phyloP scores from a whole-genome alignment of 2,329 filamentous ascomycete species.

The Hymenoscyphus fraxineus region DNA sequence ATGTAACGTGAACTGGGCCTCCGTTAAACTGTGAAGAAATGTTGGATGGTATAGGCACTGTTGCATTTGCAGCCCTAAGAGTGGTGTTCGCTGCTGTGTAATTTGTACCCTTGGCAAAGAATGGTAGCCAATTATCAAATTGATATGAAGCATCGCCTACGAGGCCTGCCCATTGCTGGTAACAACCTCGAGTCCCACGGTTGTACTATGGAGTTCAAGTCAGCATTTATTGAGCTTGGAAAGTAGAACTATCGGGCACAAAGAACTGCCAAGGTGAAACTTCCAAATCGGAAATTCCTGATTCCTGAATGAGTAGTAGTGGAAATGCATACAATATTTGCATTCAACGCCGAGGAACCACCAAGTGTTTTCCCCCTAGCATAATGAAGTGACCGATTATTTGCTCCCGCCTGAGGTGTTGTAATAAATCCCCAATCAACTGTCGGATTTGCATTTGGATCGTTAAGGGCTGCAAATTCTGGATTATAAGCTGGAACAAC shows the following conservation, averaged over 20 bases:
- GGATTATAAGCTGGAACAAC: slow-evolving; percentile 4
- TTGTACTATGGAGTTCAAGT: slow-evolving; percentile 36
- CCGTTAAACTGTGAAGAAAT: slow-evolving; percentile 30
- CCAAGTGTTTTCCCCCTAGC: slow-evolving; percentile 38
- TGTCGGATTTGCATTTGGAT: slow-evolving; percentile 3
- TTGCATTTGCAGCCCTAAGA: slow-evolving; percentile 30
- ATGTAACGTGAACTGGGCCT: slow-evolving; percentile 11
- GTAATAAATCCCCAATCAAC: slow-evolving; percentile 20
- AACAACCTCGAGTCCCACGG: slow-evolving; percentile 20
- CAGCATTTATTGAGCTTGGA: neutral
- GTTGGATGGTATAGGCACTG: slow-evolving; percentile 29
- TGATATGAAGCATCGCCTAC: slow-evolving; percentile 43
- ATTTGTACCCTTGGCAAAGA: slow-evolving; percentile 37
- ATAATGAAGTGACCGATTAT: slow-evolving; percentile 18
- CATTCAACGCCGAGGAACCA: slow-evolving; percentile 19
- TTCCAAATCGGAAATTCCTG: neutral
- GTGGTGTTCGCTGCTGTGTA: slow-evolving; percentile 29
- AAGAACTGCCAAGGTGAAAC: slow-evolving; percentile 13
- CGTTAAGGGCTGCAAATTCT: neutral
- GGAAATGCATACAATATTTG: neutral
- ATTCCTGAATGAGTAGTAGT: neutral
- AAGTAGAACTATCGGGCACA: neutral
- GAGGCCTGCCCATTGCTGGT: slow-evolving; percentile 42
- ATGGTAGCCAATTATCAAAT: slow-evolving; percentile 45
- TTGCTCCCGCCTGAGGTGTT: slow-evolving; percentile 15